Evolutionary conservation across 2,329 filamentous ascomycete species (phyloP), one percentile per base, ranked within the genome.

Genomic region (Fusarium sp.): DNA sequence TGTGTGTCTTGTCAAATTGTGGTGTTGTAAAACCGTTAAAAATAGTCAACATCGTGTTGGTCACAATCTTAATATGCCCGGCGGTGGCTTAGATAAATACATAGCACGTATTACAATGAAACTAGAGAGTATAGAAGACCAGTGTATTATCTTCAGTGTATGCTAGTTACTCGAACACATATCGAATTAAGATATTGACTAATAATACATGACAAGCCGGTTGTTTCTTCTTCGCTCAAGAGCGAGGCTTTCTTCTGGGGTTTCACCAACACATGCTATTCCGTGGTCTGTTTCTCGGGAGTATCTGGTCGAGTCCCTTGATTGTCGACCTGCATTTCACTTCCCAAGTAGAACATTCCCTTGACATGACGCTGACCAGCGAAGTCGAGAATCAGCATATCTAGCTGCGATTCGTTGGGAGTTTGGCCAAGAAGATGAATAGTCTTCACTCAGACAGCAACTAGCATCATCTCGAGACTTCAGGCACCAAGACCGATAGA

Each of bases 1-100:
- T 18, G 23, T 29, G 10, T n/a, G 38, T 20, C 38, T 24, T 42
- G 18, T n/a, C 10, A 21, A 26, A 13, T 39, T 42, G 24, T 44
- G 15, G 20, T 37, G 18, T 24, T 38, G 16, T 28, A 33, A 38
- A 29, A 3, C 31, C 11, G 15, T 26, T 39, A 21, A 39, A 48
- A 35, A 29, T 48, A 48, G 31, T 24, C 15, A 48, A 59, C 46
- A 26, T 31, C n/a, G 26, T 52, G 24, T 24, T 24, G 33, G 33
- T 35, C 33, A 33, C 33, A n/a, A 38, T 37, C 37, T 43, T n/a
- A 16, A 38, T 43, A 65, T 15, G 37, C 54, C 24, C 18, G 21
- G 26, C 12, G 18, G 21, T 59, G 44, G 53, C 52, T 59, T 60
- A 20, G 29, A 61, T n/a, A 52, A 26, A 35, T 23, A 43, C 33